Conservation (phyloP, 768 basidiomycete species). For the Mycena leptocephala region DNA sequence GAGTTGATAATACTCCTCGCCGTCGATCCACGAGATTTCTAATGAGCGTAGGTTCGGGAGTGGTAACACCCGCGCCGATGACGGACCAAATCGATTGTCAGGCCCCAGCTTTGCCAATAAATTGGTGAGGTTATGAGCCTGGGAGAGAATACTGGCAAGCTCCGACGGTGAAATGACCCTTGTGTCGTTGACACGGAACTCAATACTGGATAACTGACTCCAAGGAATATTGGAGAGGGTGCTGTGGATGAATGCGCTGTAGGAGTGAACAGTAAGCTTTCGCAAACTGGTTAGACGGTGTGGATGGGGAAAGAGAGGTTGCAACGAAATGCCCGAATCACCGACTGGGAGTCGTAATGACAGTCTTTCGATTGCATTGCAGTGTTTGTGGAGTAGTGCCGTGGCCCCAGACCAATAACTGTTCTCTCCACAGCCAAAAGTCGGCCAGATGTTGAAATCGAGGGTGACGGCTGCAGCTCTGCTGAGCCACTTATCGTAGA, state of each 20-base stretch:
- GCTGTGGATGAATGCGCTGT: background rate
- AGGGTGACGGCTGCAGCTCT: slow-evolving; percentile 10
- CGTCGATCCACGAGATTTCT: slow-evolving; percentile 6
- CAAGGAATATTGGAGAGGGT: slow-evolving; percentile 13
- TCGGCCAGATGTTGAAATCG: background rate
- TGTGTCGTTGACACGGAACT: background rate
- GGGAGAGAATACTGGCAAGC: background rate
- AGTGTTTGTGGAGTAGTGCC: background rate
- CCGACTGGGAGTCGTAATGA: background rate
- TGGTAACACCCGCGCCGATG: background rate
- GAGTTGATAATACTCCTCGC: background rate
- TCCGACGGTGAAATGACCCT: background rate
- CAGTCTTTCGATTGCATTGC: background rate
- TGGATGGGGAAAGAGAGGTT: background rate
- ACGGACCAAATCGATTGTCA: background rate
- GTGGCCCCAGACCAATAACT: slow-evolving; percentile 4
- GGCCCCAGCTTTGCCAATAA: background rate
- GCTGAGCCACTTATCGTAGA: slow-evolving; percentile 8
- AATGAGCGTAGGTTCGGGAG: background rate
- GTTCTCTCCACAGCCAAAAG: background rate
- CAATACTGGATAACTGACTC: background rate
- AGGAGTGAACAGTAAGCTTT: background rate
- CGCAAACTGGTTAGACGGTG: slow-evolving; percentile 2
- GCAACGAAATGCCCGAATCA: background rate
- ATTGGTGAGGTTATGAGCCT: background rate